These are phyloP conservation scores for Choanephora cucurbitarum DNA, from an alignment of 371 early-diverging fungal species.

Conservation along the genomic window DNA sequence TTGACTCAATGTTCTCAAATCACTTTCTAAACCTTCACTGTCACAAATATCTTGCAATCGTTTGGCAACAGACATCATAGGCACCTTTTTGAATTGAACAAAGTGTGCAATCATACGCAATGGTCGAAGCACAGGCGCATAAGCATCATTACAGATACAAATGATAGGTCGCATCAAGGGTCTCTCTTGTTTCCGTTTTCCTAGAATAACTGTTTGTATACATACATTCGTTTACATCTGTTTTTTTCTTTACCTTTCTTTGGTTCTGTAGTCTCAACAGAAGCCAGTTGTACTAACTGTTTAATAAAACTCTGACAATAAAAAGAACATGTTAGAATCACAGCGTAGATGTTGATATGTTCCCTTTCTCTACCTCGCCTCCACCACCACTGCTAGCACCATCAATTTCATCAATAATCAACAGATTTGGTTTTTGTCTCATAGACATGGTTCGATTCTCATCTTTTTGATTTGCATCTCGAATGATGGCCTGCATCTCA, in stretches of 20 bases:
- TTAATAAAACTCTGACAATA: constrained; percentile 85
- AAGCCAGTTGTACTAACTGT: constrained; percentile 56
- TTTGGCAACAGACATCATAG: constrained; percentile 68
- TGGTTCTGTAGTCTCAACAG: constrained; percentile 33
- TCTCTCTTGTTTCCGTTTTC: constrained; percentile 27
- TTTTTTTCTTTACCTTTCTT: constrained; percentile 24
- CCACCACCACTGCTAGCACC: constrained; percentile 78
- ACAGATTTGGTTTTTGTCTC: constrained; percentile 73
- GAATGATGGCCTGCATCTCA: constrained; percentile 73
- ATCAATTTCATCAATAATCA: constrained; percentile 97
- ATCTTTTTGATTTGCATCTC: constrained; percentile 12
- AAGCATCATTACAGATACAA: constrained; percentile 97
- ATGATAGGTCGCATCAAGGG: constrained; percentile 91
- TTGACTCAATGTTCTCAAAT: constrained; percentile 72
- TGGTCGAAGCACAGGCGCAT: constrained; percentile 86
- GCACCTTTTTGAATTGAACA: constrained; percentile 68
- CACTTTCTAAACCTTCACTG: constrained; percentile 73
- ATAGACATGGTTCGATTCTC: constrained; percentile 23
- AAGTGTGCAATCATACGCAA: constrained; percentile 78
- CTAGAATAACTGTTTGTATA: not conserved
- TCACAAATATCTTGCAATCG: constrained; percentile 83
- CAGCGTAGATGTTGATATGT: too few species aligned
- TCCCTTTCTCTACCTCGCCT: constrained; percentile 3
- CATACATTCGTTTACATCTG: not conserved
- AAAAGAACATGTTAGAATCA: too few species aligned